Evolutionary conservation across 345 rosid species (phyloP).

Genomic region (Toxicodendron radicans): DNA sequence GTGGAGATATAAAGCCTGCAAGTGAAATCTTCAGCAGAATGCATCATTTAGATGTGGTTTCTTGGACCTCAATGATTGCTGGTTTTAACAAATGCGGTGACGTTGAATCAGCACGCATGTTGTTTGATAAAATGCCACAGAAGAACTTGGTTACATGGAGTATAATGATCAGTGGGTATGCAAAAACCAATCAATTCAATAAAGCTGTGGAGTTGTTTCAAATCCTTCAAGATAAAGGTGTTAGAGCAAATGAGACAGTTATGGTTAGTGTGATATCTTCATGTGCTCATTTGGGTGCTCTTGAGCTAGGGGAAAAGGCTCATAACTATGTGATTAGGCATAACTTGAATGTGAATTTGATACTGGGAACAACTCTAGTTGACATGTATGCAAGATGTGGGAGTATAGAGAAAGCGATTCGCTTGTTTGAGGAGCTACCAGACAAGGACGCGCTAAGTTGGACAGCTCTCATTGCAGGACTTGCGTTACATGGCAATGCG

Average conservation of each 20-base stretch:
- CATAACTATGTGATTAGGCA: conserved; percentile 43
- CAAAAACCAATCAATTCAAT: conserved; percentile 37
- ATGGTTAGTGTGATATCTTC: conserved; percentile 74
- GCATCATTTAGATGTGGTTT: conserved; percentile 49
- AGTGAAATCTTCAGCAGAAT: conserved; percentile 40
- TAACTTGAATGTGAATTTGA: conserved; percentile 26
- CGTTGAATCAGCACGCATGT: conserved; percentile 44
- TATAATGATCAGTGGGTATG: conserved; percentile 69
- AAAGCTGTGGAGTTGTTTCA: conserved; percentile 56
- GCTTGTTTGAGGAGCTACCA: too few relatives aligned
- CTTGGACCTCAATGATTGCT: conserved; percentile 71
- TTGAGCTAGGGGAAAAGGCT: conserved; percentile 53
- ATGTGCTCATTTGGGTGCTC: conserved; percentile 69
- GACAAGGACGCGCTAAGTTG: too few relatives aligned
- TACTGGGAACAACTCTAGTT: too few relatives aligned
- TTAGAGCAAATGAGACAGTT: conserved; percentile 58
- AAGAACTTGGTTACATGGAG: conserved; percentile 77
- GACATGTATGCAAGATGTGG: too few relatives aligned
- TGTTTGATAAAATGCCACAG: conserved; percentile 86
- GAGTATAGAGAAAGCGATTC: too few relatives aligned
- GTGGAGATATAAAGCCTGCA: conserved; percentile 39
- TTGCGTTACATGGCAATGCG: too few relatives aligned
- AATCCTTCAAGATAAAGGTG: conserved; percentile 43
- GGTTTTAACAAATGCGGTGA: conserved; percentile 50
- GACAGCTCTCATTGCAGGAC: too few relatives aligned